These are phyloP conservation scores for Colletotrichum costaricense DNA, from an alignment of 2,329 filamentous ascomycete species.

Conservation along the genomic window DNA sequence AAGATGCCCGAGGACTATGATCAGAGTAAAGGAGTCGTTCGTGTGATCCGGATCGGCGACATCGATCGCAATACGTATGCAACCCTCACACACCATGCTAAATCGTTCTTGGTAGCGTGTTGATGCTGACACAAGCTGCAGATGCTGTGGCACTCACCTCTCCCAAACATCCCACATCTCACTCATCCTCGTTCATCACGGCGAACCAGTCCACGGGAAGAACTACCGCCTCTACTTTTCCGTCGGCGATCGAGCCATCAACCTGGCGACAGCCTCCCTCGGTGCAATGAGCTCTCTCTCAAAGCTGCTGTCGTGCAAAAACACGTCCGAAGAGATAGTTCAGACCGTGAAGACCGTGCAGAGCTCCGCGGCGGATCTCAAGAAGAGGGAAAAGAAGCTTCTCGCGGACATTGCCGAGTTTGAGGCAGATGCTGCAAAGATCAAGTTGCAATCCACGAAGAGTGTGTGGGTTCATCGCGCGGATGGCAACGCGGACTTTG, in stretches of 20 bases:
- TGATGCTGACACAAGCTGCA: not conserved
- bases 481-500: slow-evolving; percentile 43
- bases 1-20: slow-evolving; percentile 45
- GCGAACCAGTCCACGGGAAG: slow-evolving; percentile 44
- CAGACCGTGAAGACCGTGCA: slow-evolving; percentile 30
- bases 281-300: slow-evolving; percentile 40
- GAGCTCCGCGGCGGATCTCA: slow-evolving; percentile 37
- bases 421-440: slow-evolving; percentile 40
- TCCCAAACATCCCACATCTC: slow-evolving; percentile 45
- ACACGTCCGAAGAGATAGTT: slow-evolving; percentile 38
- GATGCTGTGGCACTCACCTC: slow-evolving; percentile 46
- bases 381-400: slow-evolving; percentile 42
- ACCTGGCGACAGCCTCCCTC: slow-evolving; percentile 38
- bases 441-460: slow-evolving; percentile 31
- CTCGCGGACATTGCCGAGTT: slow-evolving; percentile 43
- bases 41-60: slow-evolving; percentile 43
- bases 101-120: not conserved
- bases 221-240: slow-evolving; percentile 46
- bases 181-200: slow-evolving; percentile 43
- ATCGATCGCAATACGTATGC: slow-evolving; percentile 45
- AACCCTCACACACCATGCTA: not conserved
- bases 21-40: slow-evolving; percentile 43
- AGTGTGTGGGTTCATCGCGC: slow-evolving; percentile 41
- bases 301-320: slow-evolving; percentile 41
- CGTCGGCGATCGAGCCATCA: slow-evolving; percentile 42